Evolutionary conservation across 1,284 basidiomycete genomes (phyloP), one percentile per base, ranked within the genome.

Genomic region (Trichosporon sp.): DNA sequence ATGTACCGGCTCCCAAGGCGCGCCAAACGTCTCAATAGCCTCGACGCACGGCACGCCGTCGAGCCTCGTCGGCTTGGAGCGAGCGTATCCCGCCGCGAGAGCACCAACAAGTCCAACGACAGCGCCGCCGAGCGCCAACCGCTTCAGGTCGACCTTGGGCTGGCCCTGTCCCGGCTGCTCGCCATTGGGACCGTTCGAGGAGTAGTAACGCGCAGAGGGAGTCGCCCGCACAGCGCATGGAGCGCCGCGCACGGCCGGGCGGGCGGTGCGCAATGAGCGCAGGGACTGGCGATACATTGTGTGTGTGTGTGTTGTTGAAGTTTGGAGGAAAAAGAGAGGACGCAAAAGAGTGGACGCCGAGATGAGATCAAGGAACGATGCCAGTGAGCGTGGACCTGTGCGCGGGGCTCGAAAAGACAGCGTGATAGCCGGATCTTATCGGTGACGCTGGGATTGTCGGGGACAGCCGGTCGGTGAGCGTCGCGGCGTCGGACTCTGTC

Each of bases 1-100:
- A 25, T 77, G 65, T 2, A 69, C 64, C 1, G 79, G 79, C 27
- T 66, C 56, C 76, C 76, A 79, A 1, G 65, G 66, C 58, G 70
- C 60, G 11, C 74, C 78, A 56, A 66, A 29, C 1, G 69, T 71
- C 57, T 78, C 76, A 27, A 73, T 65, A 3, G 63, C 58, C 25
- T 68, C 63, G 10, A 75, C 46, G 19, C 72, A 70, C 7, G 77
- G 74, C 10, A 70, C 71, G 5, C 70, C 74, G 69, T 79, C 78
- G 19, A 58, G 40, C 32, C 44, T 29, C 32, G 62, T 21, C 9
- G 40, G 21, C 29, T 21, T 58, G 8, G 52, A 29, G 14, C 32
- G 23, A 34, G 59, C 58, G 64, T 59, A 68, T 58, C 59, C 61
- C 34, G 29, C 40, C 13, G 60, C 32, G 7, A 68, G 46, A 13